Evolutionary conservation across 495 filamentous ascomycete species (phyloP), one percentile per base, ranked within the genome.

Genomic region (Pyrenula aspistea): DNA sequence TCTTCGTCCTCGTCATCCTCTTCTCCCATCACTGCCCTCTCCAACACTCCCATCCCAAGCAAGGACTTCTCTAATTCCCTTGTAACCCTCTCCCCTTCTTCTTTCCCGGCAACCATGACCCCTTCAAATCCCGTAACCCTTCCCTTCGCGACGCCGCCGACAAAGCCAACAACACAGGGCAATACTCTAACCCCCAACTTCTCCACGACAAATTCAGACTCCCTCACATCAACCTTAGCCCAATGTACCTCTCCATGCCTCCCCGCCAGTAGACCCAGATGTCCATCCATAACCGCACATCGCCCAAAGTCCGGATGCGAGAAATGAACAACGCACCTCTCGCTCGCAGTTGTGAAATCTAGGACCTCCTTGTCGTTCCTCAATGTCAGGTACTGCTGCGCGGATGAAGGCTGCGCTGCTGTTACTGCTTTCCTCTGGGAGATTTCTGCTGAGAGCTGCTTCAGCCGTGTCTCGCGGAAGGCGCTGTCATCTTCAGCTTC

Each of bases 81-180:
- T 2, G 83, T 84, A 22, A 64, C 73, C 65, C 88, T 83, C 22
- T 64, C 67, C 2, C 74, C 80, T 61, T 81, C 68, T 12, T 60
- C 71, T 65, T 82, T 77, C 11, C 72, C 74, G 1, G 74, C 73
- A 50, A 74, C 69, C 31, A 80, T 82, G 23, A 90, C 61, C 8
- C 85, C 85, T 49, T 89, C 87, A 69, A 91, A 91, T 0, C 87
- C 87, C 55, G 89, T 71, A 4, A 91, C 78, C 31, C 86, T 67
- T 61, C 88, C 86, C 48, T 82, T 78, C 1, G 74, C 73, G 42
- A 85, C 68, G 2, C 86, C 87, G 67, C 87, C 81, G 53, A 83
- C 71, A 60, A 90, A 90, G 22, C 79, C 81, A 60, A 91, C 79
- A 54, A 91, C 83, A 61, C 87, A 91, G 0, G 87, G 87, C 48